phyloP scores from a whole-genome alignment of 805 yeast genomes.

The Metschnikowia peoriensis region DNA sequence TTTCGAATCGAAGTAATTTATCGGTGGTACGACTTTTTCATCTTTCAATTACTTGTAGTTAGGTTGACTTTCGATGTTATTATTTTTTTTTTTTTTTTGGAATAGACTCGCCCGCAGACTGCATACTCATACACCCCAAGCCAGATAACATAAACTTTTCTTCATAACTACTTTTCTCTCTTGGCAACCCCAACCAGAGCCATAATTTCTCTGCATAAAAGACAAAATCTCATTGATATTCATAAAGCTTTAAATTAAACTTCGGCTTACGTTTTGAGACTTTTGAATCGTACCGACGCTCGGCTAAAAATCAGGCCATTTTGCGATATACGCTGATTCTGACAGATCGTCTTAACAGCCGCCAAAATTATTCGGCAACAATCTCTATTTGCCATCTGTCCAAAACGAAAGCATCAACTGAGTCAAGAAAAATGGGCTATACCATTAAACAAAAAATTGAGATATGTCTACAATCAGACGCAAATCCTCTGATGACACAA shows the following conservation, averaged over 20 bases:
- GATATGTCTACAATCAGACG: constrained; percentile 63
- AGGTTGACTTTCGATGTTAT: no score
- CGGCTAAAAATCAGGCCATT: constrained; percentile 1
- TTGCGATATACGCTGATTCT: background rate
- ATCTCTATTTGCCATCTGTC: background rate
- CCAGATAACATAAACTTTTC: background rate
- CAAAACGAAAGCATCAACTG: background rate
- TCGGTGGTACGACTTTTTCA: no score
- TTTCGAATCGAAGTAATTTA: no score
- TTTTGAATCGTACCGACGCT: background rate
- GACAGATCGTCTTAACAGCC: background rate
- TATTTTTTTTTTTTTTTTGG: background rate
- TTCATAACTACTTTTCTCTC: background rate
- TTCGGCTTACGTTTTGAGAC: background rate
- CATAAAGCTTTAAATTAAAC: no score
- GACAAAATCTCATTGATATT: background rate
- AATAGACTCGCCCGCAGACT: constrained; percentile 5
- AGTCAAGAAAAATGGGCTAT: constrained; percentile 44
- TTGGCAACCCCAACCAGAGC: background rate
- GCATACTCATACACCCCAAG: background rate
- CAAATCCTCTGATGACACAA: constrained; percentile 69
- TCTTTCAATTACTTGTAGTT: no score
- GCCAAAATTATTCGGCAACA: background rate
- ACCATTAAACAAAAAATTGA: constrained; percentile 63
- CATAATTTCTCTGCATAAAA: background rate